Evolutionary conservation across 1,284 basidiomycete species (phyloP), one percentile per base, ranked within the genome.

Genomic region (Sanghuangporus sanghuang): DNA sequence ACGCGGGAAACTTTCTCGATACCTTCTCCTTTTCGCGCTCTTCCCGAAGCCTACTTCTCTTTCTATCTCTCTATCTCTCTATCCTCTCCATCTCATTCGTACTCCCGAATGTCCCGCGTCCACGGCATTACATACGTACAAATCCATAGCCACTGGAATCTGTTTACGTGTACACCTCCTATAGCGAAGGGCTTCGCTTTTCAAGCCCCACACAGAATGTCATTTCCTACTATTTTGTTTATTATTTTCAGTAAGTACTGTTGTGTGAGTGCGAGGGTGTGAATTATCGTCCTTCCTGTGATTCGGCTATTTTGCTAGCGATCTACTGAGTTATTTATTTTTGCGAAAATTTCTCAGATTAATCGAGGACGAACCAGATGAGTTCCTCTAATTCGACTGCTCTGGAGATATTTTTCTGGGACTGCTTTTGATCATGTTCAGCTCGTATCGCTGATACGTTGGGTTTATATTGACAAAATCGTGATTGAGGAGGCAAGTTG

Each of bases 151-250:
- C 27, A 32, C 27, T 32, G 27, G 27, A 32, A 32, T 32, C 5
- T 32, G 27, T 32, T 2, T 49, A 61, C 50, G 49, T 64, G 71
- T 69, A 64, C 65, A 65, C 50, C 56, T 32, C 27, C 27, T 32
- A 32, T 32, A 68, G 77, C 79, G 79, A 80, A 80, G 79, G 79
- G 78, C 78, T 79, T 79, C 78, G 79, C 78, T 64, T 54, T 69
- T 70, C 69, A 78, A 77, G 76, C 72, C 78, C 77, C 78, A 72
- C 78, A 72, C 59, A 63, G 21, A 69, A 70, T 71, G 70, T 52
- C 32, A 23, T 9, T 57, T 59, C n/a, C 49, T n/a, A 8, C 49
- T n/a, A 8, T 9, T 38, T 60, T 61, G 48, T 12, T 38, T 36
- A 18, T 21, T 53, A 9, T 8, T 6, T 32, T 32, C 27, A 32